Base-by-base conservation (phyloP, 805 yeast species). In the Candida patagonica region DNA sequence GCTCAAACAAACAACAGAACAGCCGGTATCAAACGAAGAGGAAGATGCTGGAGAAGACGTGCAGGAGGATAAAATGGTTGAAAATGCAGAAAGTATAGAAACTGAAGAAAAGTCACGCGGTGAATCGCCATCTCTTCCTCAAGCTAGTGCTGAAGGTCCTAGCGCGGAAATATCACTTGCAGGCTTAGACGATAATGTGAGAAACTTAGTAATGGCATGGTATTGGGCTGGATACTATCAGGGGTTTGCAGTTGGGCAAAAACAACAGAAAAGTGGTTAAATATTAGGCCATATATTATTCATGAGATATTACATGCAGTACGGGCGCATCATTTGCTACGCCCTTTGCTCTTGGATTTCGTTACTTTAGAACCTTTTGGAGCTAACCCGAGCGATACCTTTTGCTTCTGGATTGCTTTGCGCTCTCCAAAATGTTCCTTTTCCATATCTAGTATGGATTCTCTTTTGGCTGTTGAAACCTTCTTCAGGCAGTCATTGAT, bases 391-490 rank as follows among this genome's bases (percentile, higher is more conserved):
- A n/a, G n/a, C 13, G 24, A 37, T 4, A 12, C 15, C 55, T 70
- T 72, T 35, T 57, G 60, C 53, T 67, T 72, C 48, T 76, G 74
- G 30, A 64, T 71, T 51, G 66, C 69, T 47, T 67, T 68, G 49
- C 71, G 71, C 52, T 84, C 94, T 9, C 96, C 96, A 58, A 88
- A 89, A 16, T 76, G 73, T 45, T 85, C 96, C 46, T 74, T 75
- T 46, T 89, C 96, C 96, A 92, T 87, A 27, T 84, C 96, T 83
- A 89, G 76, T 40, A 81, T 57, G 2, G 96, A 83, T 58, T 88
- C 95, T 50, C 96, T 73, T 63, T 85, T 86, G 15, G 97, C 96
- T 26, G 71, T 74, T 25, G 88, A 78, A 1, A 82, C 80, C 34
- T 70, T 68, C 40, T 73, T 77, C 46, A 92, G 66, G 1, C 87